Evolutionary conservation across 2,329 filamentous ascomycete species (phyloP).

Genomic region (Metarhizium brunneum): DNA sequence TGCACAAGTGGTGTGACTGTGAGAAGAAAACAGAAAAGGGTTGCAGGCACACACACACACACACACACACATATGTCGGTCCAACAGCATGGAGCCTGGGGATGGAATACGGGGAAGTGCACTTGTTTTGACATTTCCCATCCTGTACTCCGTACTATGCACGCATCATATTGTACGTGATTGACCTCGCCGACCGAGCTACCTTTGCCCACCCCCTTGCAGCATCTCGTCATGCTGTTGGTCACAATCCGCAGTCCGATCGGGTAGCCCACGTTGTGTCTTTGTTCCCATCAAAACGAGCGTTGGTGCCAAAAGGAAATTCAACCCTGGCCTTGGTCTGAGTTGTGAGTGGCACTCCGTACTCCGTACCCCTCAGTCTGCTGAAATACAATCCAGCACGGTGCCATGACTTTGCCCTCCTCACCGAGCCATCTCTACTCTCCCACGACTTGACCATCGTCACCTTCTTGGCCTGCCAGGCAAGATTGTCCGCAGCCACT

Average conservation of each 20-base stretch:
- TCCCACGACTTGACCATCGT: conserved; percentile 26
- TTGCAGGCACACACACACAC: not conserved
- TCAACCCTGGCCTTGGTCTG: not conserved
- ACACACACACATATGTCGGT: not conserved
- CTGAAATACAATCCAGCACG: conserved; percentile 32
- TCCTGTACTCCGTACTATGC: not conserved
- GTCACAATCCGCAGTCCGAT: conserved; percentile 7
- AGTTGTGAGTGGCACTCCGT: not conserved
- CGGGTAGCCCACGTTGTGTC: conserved; percentile 11
- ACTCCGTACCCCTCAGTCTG: conserved; percentile 30
- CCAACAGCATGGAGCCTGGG: not conserved
- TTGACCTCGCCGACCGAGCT: not conserved
- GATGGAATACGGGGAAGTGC: not conserved
- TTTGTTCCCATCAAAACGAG: conserved; percentile 1
- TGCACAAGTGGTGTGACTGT: not conserved
- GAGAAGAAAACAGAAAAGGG: not conserved
- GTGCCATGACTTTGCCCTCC: conserved; percentile 22
- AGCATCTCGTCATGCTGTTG: not conserved
- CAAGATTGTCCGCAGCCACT: conserved; percentile 10
- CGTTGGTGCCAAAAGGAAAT: not conserved
- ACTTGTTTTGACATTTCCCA: not conserved
- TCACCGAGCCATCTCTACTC: conserved; percentile 32
- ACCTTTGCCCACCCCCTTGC: conserved; percentile 4
- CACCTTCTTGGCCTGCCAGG: conserved; percentile 9
- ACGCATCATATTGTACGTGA: not conserved